A percentile compares a stretch with the other conserved stretches of the same genome.
These are phyloP conservation scores for Trichoderma atroviride DNA, from an alignment of 2,329 filamentous ascomycete species.

Conservation along the genomic window DNA sequence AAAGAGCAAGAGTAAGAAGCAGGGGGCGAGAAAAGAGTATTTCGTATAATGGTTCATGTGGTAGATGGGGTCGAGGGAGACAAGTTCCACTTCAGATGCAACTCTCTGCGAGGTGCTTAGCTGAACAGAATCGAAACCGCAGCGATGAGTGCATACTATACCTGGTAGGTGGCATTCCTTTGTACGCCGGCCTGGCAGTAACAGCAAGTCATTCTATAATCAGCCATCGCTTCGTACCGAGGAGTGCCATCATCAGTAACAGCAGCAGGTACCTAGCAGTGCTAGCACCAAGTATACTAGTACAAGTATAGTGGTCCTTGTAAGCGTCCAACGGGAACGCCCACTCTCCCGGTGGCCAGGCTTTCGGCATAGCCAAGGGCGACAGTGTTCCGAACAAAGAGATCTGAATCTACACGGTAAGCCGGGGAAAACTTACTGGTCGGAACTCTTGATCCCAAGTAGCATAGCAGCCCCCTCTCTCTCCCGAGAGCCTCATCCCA, in stretches of 20 bases:
- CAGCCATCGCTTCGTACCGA: neutral
- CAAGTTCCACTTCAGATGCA: conserved; percentile 1
- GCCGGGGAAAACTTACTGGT: neutral
- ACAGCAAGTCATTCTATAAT: neutral
- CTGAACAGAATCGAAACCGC: neutral
- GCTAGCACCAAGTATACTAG: neutral
- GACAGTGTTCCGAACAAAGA: conserved; percentile 1
- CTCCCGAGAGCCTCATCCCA: neutral
- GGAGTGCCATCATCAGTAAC: neutral
- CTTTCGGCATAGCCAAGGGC: conserved; percentile 11
- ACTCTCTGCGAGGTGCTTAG: neutral
- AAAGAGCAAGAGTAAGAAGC: neutral
- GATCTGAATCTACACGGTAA: conserved; percentile 2
- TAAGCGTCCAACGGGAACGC: conserved; percentile 4
- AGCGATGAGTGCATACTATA: neutral
- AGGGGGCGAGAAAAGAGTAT: neutral
- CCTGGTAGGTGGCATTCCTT: neutral
- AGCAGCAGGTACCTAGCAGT: neutral
- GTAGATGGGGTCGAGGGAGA: neutral
- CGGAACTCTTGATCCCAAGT: conserved; percentile 7
- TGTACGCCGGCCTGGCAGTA: neutral
- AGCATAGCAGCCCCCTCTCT: neutral
- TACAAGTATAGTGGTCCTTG: neutral
- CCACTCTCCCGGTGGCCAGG: conserved; percentile 3
- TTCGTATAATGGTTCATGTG: neutral